Evolutionary conservation across 108 stramenopile species (phyloP).

Genomic region (Conticribra weissflogii): DNA sequence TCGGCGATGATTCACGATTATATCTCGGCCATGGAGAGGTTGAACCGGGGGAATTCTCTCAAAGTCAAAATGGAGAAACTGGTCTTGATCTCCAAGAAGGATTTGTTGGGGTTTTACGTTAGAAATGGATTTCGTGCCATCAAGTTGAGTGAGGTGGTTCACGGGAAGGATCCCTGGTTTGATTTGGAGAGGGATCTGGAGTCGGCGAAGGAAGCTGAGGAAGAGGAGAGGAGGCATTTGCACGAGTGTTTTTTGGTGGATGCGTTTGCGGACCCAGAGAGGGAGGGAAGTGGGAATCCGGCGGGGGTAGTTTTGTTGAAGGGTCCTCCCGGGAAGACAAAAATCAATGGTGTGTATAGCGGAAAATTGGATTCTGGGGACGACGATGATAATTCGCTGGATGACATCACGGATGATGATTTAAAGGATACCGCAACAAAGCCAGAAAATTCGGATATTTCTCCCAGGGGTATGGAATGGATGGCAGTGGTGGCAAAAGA

Average conservation of each 20-base stretch:
- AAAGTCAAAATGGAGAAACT: constrained; percentile 10
- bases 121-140: constrained; percentile 71
- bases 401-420: constrained; percentile 29
- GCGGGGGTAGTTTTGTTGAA: constrained; percentile 90
- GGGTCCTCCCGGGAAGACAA: constrained; percentile 7
- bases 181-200: constrained; percentile 52
- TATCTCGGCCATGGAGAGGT: constrained; percentile 18
- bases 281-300: constrained; percentile 81
- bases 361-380: neutral
- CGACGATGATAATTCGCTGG: constrained; percentile 3
- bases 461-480: constrained; percentile 54
- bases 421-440: constrained; percentile 8
- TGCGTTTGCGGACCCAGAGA: constrained; percentile 38
- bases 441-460: constrained; percentile 8
- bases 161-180: constrained; percentile 83
- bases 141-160: constrained; percentile 68
- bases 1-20: constrained; percentile 60
- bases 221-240: neutral
- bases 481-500: constrained; percentile 88
- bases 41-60: constrained; percentile 1
- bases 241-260: constrained; percentile 43
- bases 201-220: neutral
- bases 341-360: neutral
- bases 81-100: constrained; percentile 66
- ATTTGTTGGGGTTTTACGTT: constrained; percentile 78